phyloP scores from a whole-genome alignment of 108 stramenopile species.

The Epithemia pelagica region DNA sequence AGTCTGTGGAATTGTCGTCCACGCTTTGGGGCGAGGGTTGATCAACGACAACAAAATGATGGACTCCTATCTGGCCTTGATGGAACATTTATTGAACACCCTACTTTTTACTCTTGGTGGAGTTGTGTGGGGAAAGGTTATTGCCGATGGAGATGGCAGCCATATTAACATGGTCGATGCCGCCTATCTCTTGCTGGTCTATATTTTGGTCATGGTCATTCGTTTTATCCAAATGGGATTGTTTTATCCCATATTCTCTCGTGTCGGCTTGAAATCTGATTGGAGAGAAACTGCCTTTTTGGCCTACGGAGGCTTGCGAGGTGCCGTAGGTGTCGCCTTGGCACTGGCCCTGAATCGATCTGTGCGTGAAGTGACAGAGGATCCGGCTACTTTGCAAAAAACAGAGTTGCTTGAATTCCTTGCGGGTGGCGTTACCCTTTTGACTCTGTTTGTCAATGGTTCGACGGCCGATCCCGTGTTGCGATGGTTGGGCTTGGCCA shows the following conservation, averaged over 20 bases:
- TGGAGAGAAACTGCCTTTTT: slow-evolving; percentile 53
- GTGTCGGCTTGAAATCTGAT: slow-evolving; percentile 52
- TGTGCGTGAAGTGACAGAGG: slow-evolving; percentile 21
- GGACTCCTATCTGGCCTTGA: slow-evolving; percentile 68
- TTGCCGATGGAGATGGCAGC: slow-evolving; percentile 18
- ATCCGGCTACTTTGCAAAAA: slow-evolving; percentile 2
- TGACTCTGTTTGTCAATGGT: slow-evolving; percentile 55
- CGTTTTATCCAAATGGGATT: slow-evolving; percentile 42
- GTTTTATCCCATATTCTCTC: slow-evolving; percentile 57
- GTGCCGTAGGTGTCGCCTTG: slow-evolving; percentile 81
- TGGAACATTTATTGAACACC: slow-evolving; percentile 86
- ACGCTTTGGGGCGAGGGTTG: slow-evolving; percentile 41
- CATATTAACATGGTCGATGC: slow-evolving; percentile 49
- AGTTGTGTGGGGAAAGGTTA: slow-evolving; percentile 46
- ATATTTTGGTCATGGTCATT: slow-evolving; percentile 53
- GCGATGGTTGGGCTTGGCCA: slow-evolving; percentile 42
- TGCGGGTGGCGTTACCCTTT: slow-evolving; percentile 45
- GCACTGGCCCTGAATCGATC: slow-evolving; percentile 60
- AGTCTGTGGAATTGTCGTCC: slow-evolving; percentile 55
- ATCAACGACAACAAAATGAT: slow-evolving; percentile 69
- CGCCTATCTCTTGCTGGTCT: slow-evolving; percentile 54
- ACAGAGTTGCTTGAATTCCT: slow-evolving; percentile 26
- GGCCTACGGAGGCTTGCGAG: slow-evolving; percentile 72
- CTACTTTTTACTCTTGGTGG: slow-evolving; percentile 87
- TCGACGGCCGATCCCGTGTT: slow-evolving; percentile 47